Evolutionary conservation across 331 rosid genomes (phyloP).

Genomic region (Telfairia occidentalis): DNA sequence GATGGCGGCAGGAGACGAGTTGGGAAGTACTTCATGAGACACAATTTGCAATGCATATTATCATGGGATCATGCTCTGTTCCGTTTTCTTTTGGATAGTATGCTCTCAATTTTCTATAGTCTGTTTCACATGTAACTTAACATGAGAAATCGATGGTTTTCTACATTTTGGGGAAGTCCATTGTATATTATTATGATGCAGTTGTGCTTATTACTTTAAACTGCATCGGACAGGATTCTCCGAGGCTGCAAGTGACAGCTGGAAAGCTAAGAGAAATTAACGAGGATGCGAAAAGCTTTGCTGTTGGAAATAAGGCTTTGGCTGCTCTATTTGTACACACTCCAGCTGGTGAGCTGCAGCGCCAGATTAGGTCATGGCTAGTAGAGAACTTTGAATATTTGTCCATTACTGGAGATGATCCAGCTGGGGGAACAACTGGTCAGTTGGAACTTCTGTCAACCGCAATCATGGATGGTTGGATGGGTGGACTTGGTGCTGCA

Average conservation of each 20-base stretch:
- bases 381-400: conserved; percentile 81
- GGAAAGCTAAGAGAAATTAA: conserved; percentile 93
- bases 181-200: not conserved
- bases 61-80: not conserved
- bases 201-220: not conserved
- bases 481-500: conserved; percentile 99
- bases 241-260: conserved; percentile 90
- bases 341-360: conserved; percentile 98
- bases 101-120: not conserved
- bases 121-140: not conserved
- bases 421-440: conserved; percentile 75
- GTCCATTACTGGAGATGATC: conserved; percentile 64
- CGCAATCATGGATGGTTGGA: conserved; percentile 99
- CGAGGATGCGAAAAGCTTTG: conserved; percentile 87
- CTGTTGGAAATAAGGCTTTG: conserved; percentile 76
- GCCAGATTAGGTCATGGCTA: conserved; percentile 96
- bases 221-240: conserved; percentile 48
- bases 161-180: not conserved
- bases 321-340: conserved; percentile 98
- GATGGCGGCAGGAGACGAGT: not conserved
- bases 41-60: not conserved
- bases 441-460: conserved; percentile 99
- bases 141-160: not conserved
- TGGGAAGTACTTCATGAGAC: not conserved
- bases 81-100: not conserved